Base-by-base conservation (phyloP, 345 rosid genomes). In the Carallia pectinifolia region DNA sequence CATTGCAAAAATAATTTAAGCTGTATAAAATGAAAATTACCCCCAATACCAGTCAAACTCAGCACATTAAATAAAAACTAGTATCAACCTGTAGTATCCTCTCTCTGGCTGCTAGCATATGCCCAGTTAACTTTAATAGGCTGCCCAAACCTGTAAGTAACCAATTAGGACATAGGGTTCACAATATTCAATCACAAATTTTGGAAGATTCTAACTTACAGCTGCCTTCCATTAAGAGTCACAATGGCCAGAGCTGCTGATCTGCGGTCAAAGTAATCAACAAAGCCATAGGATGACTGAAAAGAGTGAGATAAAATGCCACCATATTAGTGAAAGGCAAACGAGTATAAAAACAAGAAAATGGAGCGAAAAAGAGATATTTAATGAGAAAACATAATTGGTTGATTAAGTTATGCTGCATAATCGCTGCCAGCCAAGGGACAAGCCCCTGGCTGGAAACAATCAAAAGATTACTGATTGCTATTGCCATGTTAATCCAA, bases 101-200 rank as follows among this genome's bases (percentile, higher is more conserved):
- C 82, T 61, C 82, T 75, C 66, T 79, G 79, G 70, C 71, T 68
- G 44, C 74, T 79, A 10, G 76, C 82, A 68, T 79, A 79, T 6
- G 82, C 79, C 82, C 82, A 79, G 29, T 75, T 79, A 62, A 79
- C 82, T 31, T 79, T 79, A 53, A 79, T 58, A 29, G 82, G 71
- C 48, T 79, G 76, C 40, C 82, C 82, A 64, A 67, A 79, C 30
- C 82, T 79, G 39, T 4, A 63, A 37, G 52, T 7, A 68, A 53
- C 53, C 31, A 55, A 56, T 72, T 61, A 69, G 38, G 72, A 59
- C 27, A 69, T 4, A 6, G 66, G 53, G 62, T 7, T 56, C 13
- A 62, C 17, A 38, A 68, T 66, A 65, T 23, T 4, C 50, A 44
- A 68, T 19, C 2, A 53, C 4, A 38, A 71, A 16, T 50, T 33